phyloP scores from a whole-genome alignment of 768 basidiomycete genomes.

The Lactarius psammicola region DNA sequence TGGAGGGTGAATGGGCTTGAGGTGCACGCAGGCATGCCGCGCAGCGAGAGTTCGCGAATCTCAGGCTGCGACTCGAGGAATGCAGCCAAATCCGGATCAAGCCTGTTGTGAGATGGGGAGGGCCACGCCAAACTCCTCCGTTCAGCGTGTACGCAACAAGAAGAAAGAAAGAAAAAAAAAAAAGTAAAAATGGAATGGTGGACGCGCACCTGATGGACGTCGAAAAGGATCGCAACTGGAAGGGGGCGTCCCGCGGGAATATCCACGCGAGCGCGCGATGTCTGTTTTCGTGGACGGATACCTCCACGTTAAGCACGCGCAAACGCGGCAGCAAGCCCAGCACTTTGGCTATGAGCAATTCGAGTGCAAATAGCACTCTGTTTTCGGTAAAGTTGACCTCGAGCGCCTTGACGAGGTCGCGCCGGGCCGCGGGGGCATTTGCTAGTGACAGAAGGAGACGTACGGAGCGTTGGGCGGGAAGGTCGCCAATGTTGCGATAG shows the following conservation, averaged over 20 bases:
- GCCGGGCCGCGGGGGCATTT: conserved; percentile 38
- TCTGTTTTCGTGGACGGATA: conserved; percentile 30
- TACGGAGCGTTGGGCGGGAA: conserved; percentile 36
- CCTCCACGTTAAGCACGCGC: conserved; percentile 48
- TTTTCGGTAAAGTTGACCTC: conserved; percentile 44
- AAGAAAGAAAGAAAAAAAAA: too few relatives aligned
- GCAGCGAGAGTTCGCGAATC: conserved; percentile 53
- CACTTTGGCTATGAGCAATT: conserved; percentile 47
- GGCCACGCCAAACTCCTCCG: not conserved
- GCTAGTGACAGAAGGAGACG: conserved; percentile 43
- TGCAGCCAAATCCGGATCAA: conserved; percentile 42
- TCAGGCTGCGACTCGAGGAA: conserved; percentile 52
- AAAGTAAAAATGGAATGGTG: not conserved
- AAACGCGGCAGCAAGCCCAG: conserved; percentile 44
- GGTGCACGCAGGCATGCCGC: conserved; percentile 47
- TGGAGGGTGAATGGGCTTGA: conserved; percentile 26
- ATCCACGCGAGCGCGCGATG: conserved; percentile 43
- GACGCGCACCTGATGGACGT: conserved; percentile 52
- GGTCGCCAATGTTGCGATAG: conserved; percentile 41
- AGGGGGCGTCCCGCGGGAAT: conserved; percentile 42
- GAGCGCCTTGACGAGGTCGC: conserved; percentile 44
- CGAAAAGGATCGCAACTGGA: conserved; percentile 47
- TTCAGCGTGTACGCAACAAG: not conserved
- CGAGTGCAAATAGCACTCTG: conserved; percentile 47
- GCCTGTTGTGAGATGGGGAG: not conserved